These are phyloP conservation scores for Elaphomyces granulatus DNA, from an alignment of 495 filamentous ascomycete genomes.

Conservation along the genomic window DNA sequence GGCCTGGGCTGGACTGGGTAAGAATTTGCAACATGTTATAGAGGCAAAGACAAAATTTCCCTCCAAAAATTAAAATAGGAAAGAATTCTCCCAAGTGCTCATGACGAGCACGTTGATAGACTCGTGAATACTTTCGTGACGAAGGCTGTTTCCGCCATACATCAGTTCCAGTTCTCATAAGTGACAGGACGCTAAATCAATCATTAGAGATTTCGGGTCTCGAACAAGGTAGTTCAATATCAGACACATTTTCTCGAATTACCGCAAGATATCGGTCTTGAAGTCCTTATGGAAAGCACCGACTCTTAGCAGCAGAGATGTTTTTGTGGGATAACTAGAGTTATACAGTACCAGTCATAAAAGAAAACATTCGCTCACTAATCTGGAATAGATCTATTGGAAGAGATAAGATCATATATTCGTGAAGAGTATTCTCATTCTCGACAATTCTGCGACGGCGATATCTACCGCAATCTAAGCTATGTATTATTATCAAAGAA, in stretches of 20 bases:
- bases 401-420: too few species aligned
- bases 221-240: neutral
- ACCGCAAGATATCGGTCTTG: neutral
- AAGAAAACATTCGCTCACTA: too few species aligned
- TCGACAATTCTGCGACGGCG: conserved; percentile 6
- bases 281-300: neutral
- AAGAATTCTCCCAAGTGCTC: too few species aligned
- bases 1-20: too few species aligned
- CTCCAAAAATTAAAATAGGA: too few species aligned
- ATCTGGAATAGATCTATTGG: too few species aligned
- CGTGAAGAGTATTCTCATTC: conserved; percentile 6
- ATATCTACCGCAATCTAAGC: conserved; percentile 6
- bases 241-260: neutral
- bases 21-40: too few species aligned
- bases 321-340: conserved; percentile 1
- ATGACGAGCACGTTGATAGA: neutral
- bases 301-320: neutral
- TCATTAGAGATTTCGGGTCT: neutral
- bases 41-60: too few species aligned
- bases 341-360: neutral
- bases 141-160: neutral
- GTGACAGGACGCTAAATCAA: conserved; percentile 1
- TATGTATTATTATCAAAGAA: conserved; percentile 4
- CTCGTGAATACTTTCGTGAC: neutral
- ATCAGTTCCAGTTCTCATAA: conserved; percentile 1